Evolutionary conservation across 106 monocot species (phyloP), one percentile per base, ranked within the genome.

Genomic region (Dendrobium catenatum): DNA sequence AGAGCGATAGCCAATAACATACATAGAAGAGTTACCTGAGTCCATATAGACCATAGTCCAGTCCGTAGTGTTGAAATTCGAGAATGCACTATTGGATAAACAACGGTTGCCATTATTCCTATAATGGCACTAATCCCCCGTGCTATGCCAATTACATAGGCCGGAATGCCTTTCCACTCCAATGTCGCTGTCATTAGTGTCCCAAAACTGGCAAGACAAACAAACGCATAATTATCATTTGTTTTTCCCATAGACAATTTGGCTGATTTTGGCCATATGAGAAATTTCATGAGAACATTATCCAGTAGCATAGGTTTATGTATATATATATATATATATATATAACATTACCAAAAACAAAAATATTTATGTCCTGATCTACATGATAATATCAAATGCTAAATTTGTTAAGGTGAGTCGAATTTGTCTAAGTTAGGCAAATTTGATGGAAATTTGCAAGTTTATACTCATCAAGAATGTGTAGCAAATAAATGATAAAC

Each of bases 41-140:
- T 81, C 97, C 97, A 97, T 22, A 97, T 91, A 44, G 97, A 94
- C 97, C 97, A 97, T 37, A 97, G 85, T 55, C 94, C 92, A 41
- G 97, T 94, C 26, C 94, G 73, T 33, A 92, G 46, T 77, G 97
- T 91, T 51, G 85, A 92, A 59, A 97, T 84, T 22, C 82, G 85
- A 26, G 94, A 90, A 86, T 92, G 92, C 26, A 90, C 40, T 26
- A 91, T 61, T 22, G 97, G 97, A 77, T 97, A 97, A 11, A 87
- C 24, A 1, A 92, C 47, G 33, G 97, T 94, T 56, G 97, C 94
- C 22, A 82, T 51, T 79, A 97, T 97, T 82, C 97, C 94, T 16
- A 94, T 79, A 24, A 88, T 46, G 40, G 97, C 92, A 80, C 94
- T 84, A 2, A 97, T 41, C 4, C 97, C 94, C 19, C 97, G 90